These are phyloP conservation scores for Leavenworthia alabamica DNA, from an alignment of 345 rosid genomes.

Conservation along the genomic window DNA sequence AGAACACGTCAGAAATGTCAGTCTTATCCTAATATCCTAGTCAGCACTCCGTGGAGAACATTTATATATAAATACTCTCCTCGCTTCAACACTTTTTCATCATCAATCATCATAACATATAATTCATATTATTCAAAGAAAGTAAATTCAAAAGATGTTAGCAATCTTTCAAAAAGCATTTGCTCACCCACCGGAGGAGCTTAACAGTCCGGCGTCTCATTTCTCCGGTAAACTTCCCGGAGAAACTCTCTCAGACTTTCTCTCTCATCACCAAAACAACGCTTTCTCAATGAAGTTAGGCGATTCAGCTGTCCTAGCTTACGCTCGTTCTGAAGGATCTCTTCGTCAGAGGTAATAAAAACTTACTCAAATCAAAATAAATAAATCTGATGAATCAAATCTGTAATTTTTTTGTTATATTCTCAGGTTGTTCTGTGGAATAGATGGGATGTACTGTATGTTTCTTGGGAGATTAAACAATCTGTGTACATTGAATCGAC, in stretches of 20 bases:
- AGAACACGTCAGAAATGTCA: slow-evolving; percentile 27
- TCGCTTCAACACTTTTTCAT: neutral
- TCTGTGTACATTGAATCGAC: slow-evolving; percentile 50
- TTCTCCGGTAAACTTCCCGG: slow-evolving; percentile 42
- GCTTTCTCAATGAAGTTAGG: slow-evolving; percentile 57
- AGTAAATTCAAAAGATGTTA: slow-evolving; percentile 37
- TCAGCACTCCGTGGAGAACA: slow-evolving; percentile 8
- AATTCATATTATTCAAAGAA: neutral
- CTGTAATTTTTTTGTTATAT: neutral
- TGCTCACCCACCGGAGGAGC: slow-evolving; percentile 81
- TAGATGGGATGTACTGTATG: slow-evolving; percentile 71
- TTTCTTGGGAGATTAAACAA: slow-evolving; percentile 73
- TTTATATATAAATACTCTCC: slow-evolving; percentile 5
- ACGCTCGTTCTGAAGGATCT: slow-evolving; percentile 34
- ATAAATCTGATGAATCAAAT: neutral
- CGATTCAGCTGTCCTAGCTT: slow-evolving; percentile 53
- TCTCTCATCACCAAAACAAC: slow-evolving; percentile 42
- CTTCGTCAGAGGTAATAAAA: slow-evolving; percentile 49
- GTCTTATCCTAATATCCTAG: slow-evolving; percentile 35
- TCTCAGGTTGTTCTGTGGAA: slow-evolving; percentile 69
- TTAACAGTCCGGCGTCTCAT: slow-evolving; percentile 70
- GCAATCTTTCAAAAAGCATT: slow-evolving; percentile 67
- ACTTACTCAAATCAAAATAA: neutral
- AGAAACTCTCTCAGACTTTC: slow-evolving; percentile 57
- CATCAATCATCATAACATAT: neutral